Evolutionary conservation across 2,329 filamentous ascomycete species (phyloP), one percentile per base, ranked within the genome.

Genomic region (Esteya vermicola): DNA sequence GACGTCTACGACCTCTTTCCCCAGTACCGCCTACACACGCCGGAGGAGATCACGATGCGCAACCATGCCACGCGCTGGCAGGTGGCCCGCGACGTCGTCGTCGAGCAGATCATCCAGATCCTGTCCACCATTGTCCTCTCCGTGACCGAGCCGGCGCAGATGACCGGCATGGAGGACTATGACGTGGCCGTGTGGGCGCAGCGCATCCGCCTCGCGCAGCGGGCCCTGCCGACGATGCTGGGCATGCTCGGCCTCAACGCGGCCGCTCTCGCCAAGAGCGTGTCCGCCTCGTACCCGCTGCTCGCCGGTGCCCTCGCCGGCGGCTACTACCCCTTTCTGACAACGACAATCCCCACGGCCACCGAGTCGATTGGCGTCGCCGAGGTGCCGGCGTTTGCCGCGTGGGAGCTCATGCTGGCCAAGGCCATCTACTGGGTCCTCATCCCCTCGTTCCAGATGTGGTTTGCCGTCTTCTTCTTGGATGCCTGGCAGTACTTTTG

Each of bases 401-500:
- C 65, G 3, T 95, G 89, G 89, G 89, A 96, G 61, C 54, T 93
- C 33, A 48, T 68, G 23, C 60, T 75, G 26, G 91, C 85, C 32
- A 81, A 80, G 59, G 65, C 72, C 45, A 74, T 94, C 48, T 96
- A 96, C 64, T 81, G 83, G 68, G 62, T 77, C 46, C 56, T 79
- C 30, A 70, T 96, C 46, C 91, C 91, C 1, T 70, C 65, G 4
- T 41, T 89, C 36, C 89, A 96, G 57, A 83, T 94, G 54, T 62
- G 73, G 43, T 53, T 83, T 37, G 91, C 79, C 20, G 72, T 89
- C 44, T 63, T 75, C 47, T 67, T 93, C 48, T 73, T 96, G 50
- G 91, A 98, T 61, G 91, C 86, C 33, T 98, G 91, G 91, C 89
- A 98, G 58, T 98, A 98, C 64, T 94, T 95, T 62, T 71, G 89